Base-by-base conservation (phyloP, 352 stramenopile species). In the Thalassiosira hispida region DNA sequence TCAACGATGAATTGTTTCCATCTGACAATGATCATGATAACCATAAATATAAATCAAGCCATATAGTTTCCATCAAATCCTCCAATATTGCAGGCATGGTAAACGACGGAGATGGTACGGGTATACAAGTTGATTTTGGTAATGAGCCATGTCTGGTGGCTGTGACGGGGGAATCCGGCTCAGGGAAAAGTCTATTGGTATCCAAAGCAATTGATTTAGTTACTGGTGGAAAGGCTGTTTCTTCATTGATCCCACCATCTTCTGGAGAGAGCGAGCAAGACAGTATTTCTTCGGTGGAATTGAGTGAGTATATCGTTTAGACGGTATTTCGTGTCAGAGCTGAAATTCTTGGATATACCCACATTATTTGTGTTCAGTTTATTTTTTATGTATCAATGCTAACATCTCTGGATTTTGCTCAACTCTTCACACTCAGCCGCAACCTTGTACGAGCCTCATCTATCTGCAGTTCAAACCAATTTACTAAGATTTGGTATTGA, bases 131-230 rank as follows among this genome's bases (percentile, higher is more conserved):
- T 57, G 61, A 76, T 66, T 82, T 82, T 61, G 66, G 57, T 11
- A 31, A 33, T 2, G 42, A 55, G 20, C 27, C 46, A 16, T 70
- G 57, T 51, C 46, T 71, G 12, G 59, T 75, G 44, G 44, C 42
- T 27, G 57, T 76, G 1, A 71, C 74, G 44, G 66, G 74, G 42
- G 62, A 74, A 14, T 71, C 86, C 75, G 87, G 84, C 8, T 79
- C 69, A 11, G 87, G 87, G 52, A 92, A 92, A 76, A 85, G 67
- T 11, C 38, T 92, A 20, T 63, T 92, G 55, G 49, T 92, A 22
- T 84, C 79, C 16, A 91, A 88, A 57, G 75, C 79, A 9, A 75
- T 84, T 42, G 83, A 91, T 65, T 66, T 90, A 57, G 49, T 89
- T 12, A 83, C 68, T 1, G 87, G 87, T 47, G 84, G 84, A 0